These are phyloP conservation scores for Solanum dulcamara DNA, from an alignment of 257 asterid species.

Conservation along the genomic window DNA sequence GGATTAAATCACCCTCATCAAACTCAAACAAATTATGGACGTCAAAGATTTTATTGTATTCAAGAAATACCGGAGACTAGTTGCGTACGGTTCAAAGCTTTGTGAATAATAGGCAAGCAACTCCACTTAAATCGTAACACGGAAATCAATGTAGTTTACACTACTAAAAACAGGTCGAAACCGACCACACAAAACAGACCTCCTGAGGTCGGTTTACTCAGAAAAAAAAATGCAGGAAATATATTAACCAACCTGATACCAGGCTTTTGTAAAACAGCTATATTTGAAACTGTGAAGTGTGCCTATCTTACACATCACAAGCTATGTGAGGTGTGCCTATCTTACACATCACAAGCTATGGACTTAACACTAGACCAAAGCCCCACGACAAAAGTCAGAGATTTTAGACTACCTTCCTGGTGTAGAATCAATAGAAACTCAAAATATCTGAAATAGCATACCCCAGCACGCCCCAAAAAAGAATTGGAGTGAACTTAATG, in stretches of 20 bases:
- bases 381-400: neutral
- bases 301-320: neutral
- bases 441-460: slow-evolving; percentile 22
- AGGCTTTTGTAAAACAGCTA: neutral
- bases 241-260: neutral
- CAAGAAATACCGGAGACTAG: neutral
- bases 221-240: neutral
- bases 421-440: neutral
- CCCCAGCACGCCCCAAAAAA: slow-evolving; percentile 94
- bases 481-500: slow-evolving; percentile 68
- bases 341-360: neutral
- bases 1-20: neutral
- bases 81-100: neutral
- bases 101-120: neutral
- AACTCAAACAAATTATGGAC: neutral
- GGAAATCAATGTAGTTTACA: neutral
- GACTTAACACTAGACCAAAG: neutral
- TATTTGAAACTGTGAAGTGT: neutral
- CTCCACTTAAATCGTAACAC: neutral
- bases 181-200: neutral
- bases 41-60: neutral
- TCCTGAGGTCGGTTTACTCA: neutral
- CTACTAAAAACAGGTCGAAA: neutral
- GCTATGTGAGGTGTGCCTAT: neutral
- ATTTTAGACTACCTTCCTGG: neutral